These are phyloP conservation scores for Chaetomiaceae sp. DNA, from an alignment of 2,329 filamentous ascomycete genomes.

Conservation along the genomic window DNA sequence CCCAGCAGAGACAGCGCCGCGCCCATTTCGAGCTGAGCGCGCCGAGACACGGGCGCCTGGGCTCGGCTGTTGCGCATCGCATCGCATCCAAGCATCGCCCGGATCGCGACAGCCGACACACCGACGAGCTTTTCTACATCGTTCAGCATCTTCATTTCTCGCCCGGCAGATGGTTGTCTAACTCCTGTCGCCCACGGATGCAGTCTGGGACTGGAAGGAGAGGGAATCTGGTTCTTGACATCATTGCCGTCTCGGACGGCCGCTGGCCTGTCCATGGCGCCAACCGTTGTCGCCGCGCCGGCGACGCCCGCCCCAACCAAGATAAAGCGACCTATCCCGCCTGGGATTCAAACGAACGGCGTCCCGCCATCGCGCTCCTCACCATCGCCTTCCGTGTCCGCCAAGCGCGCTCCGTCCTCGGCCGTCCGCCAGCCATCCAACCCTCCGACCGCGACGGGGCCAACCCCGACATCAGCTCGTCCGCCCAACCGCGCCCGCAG, in stretches of 20 bases:
- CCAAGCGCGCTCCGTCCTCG: slow-evolving; percentile 45
- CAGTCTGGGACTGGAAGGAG: too few species aligned
- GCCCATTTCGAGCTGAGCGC: neutral
- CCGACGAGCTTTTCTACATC: too few species aligned
- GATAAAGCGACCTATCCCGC: slow-evolving; percentile 61
- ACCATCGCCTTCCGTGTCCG: slow-evolving; percentile 51
- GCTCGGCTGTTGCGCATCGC: neutral
- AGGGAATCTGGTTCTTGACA: neutral
- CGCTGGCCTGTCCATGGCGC: slow-evolving; percentile 41
- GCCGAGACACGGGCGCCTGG: neutral
- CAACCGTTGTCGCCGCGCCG: slow-evolving; percentile 44
- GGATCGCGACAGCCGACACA: too few species aligned
- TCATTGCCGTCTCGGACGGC: slow-evolving; percentile 13
- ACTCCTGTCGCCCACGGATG: too few species aligned
- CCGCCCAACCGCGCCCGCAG: slow-evolving; percentile 53
- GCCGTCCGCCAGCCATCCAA: slow-evolving; percentile 45
- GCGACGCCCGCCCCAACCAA: slow-evolving; percentile 45
- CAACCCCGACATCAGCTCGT: slow-evolving; percentile 43
- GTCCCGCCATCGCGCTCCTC: slow-evolving; percentile 52
- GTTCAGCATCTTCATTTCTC: too few species aligned
- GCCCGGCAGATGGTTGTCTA: too few species aligned
- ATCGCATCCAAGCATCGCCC: neutral
- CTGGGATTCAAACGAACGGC: slow-evolving; percentile 62
- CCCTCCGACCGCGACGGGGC: slow-evolving; percentile 35
- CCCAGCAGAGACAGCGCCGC: too few species aligned